Evolutionary conservation across 768 basidiomycete genomes (phyloP).

Genomic region (Calocera viscosa): DNA sequence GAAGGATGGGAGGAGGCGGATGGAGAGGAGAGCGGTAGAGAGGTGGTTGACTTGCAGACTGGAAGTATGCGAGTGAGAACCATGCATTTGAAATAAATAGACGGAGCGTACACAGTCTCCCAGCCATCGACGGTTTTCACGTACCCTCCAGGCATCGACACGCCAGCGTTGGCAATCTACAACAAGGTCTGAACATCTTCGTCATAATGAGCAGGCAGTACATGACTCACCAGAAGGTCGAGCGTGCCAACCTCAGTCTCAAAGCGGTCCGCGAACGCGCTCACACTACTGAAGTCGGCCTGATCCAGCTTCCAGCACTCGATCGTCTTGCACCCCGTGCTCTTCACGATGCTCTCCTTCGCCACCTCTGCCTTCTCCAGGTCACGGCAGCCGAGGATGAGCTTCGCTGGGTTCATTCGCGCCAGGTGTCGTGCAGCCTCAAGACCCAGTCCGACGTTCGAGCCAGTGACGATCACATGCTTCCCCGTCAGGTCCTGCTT

Average conservation of each 20-base stretch:
- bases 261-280: slow-evolving; percentile 30
- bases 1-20: slow-evolving; percentile 36
- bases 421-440: slow-evolving; percentile 24
- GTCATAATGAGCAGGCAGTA: background rate
- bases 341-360: slow-evolving; percentile 5
- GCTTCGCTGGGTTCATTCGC: slow-evolving; percentile 24
- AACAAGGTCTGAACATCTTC: background rate
- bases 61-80: background rate
- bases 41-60: slow-evolving; percentile 43
- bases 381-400: slow-evolving; percentile 30
- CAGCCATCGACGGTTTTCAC: slow-evolving; percentile 33
- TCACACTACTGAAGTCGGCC: slow-evolving; percentile 32
- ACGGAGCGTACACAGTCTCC: slow-evolving; percentile 32
- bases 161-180: slow-evolving; percentile 31
- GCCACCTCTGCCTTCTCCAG: slow-evolving; percentile 21
- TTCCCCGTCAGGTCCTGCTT: slow-evolving; percentile 14
- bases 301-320: slow-evolving; percentile 36
- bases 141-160: slow-evolving; percentile 15
- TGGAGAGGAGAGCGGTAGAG: slow-evolving; percentile 30
- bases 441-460: slow-evolving; percentile 15
- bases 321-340: slow-evolving; percentile 27
- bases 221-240: slow-evolving; percentile 31
- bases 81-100: too few relatives aligned
- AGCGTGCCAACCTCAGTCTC: slow-evolving; percentile 22
- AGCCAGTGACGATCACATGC: slow-evolving; percentile 15